Percentiles rank a stretch among this genome's conserved stretches.
Evolutionary conservation across 805 yeast species (phyloP).

Genomic region (Myxozyma kluyveri): DNA sequence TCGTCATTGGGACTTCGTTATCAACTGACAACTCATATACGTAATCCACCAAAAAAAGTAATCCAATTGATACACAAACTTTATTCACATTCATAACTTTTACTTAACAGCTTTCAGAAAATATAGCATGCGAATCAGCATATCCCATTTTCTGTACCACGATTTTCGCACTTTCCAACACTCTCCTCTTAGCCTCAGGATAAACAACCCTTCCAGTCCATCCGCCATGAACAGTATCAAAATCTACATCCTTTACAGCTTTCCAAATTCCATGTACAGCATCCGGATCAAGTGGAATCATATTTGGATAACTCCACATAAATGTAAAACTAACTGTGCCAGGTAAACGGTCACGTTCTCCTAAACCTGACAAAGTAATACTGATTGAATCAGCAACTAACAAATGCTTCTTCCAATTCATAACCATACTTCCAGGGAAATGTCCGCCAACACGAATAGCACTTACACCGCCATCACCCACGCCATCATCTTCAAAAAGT

Average conservation of each 20-base stretch:
- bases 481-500: background rate
- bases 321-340: constrained; percentile 28
- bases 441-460: constrained; percentile 25
- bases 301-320: constrained; percentile 31
- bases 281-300: constrained; percentile 30
- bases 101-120: no score
- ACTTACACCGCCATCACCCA: constrained; percentile 1
- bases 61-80: no score
- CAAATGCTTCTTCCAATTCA: constrained; percentile 19
- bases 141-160: constrained; percentile 25
- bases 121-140: constrained; percentile 11
- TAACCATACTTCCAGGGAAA: constrained; percentile 29
- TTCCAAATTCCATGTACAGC: constrained; percentile 24
- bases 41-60: no score
- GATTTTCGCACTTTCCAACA: constrained; percentile 26
- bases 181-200: constrained; percentile 12
- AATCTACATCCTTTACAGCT: constrained; percentile 20
- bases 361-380: constrained; percentile 23
- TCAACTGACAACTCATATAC: no score
- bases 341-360: constrained; percentile 16
- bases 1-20: no score
- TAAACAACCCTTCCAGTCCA: constrained; percentile 26
- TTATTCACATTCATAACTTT: no score
- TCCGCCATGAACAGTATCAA: constrained; percentile 19
- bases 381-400: constrained; percentile 29